Conservation (phyloP, 2,329 filamentous ascomycete genomes). For the Trichoderma sp. region DNA sequence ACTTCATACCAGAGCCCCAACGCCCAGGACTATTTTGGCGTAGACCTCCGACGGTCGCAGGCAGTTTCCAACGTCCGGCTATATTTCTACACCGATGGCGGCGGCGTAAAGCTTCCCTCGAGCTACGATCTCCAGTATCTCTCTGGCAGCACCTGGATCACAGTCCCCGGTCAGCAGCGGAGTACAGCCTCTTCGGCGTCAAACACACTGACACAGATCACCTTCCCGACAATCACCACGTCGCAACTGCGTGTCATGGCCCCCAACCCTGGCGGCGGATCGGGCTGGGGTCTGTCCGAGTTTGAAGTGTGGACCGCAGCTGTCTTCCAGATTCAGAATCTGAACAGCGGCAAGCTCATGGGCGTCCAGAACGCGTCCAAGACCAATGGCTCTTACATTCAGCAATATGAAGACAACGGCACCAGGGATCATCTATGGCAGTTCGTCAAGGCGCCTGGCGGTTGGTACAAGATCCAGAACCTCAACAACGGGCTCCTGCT, state of each 20-base stretch:
- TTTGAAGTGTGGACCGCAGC: not conserved
- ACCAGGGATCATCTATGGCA: not conserved
- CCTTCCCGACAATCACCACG: not conserved
- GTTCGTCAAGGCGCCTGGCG: not conserved
- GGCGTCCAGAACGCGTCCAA: not conserved
- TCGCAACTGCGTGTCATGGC: not conserved
- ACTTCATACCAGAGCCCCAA: not conserved
- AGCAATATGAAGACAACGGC: not conserved
- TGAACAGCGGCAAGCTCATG: not conserved
- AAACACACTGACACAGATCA: not conserved
- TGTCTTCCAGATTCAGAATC: not conserved
- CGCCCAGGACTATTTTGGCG: not conserved
- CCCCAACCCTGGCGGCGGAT: not conserved
- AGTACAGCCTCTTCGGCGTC: not conserved
- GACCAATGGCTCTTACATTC: not conserved
- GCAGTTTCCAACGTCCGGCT: not conserved
- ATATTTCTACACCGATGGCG: not conserved
- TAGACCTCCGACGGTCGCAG: not conserved
- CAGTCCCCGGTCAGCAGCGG: not conserved
- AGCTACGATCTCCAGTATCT: not conserved
- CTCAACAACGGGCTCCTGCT: not conserved
- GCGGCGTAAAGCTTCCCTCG: not conserved
- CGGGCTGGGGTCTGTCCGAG: not conserved
- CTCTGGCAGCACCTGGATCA: not conserved
- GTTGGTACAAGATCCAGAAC: not conserved